Conservation (phyloP, 176 grass and related monocot genomes). For the Dactylis glomerata region DNA sequence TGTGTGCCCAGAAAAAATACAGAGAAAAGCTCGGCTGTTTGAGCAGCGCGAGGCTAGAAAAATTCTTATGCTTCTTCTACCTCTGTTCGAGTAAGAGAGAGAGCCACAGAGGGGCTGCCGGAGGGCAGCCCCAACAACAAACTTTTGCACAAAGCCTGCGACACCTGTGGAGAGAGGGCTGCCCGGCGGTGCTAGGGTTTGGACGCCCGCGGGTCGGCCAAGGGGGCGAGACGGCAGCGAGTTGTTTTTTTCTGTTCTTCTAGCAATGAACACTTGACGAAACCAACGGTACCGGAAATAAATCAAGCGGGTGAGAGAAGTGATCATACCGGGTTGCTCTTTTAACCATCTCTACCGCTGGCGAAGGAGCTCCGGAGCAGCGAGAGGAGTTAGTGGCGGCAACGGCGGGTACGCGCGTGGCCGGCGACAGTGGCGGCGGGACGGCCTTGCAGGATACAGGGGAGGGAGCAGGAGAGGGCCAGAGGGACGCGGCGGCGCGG, state of each 20-base stretch:
- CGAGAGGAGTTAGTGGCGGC: not conserved
- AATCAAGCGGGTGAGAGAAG: not conserved
- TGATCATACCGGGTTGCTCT: not conserved
- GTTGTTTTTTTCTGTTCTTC: not conserved
- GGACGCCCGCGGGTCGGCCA: not conserved
- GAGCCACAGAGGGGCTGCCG: no score
- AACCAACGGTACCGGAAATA: not conserved
- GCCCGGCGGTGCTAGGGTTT: not conserved
- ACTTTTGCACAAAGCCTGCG: not conserved
- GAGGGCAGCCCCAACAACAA: no score
- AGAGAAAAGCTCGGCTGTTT: no score
- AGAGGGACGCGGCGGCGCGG: no score
- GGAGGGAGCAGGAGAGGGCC: no score
- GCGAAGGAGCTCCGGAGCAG: not conserved
- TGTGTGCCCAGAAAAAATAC: no score
- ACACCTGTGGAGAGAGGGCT: not conserved
- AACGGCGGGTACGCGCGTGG: no score
- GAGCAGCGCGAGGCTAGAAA: no score
- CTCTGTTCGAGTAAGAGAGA: no score
- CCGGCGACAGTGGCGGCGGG: no score
- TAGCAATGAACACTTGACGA: not conserved
- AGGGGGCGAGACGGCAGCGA: not conserved
- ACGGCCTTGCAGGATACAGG: no score
- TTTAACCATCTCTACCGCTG: not conserved
- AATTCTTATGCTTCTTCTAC: no score